Conservation (phyloP, 192 early-diverging fungal species). For the Oehlia diaphana region DNA sequence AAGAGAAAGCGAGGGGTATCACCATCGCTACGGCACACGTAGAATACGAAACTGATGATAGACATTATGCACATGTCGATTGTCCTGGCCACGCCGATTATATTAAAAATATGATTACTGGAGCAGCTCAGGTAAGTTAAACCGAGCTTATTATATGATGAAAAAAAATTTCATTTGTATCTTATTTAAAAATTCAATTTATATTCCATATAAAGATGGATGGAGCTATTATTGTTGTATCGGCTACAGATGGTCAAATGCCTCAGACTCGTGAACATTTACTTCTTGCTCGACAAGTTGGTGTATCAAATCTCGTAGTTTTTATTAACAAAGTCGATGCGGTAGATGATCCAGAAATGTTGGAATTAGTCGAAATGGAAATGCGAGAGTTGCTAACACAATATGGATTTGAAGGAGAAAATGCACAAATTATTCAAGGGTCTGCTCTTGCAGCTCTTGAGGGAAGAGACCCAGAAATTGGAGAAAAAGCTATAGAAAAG, state of each 20-base stretch:
- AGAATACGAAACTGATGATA: conserved; percentile 88
- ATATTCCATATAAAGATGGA: conserved; percentile 65
- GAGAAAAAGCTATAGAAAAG: conserved; percentile 84
- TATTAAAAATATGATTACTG: conserved; percentile 99
- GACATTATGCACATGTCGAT: conserved; percentile 97
- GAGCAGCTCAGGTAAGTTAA: conserved; percentile 81
- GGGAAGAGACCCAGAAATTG: conserved; percentile 86
- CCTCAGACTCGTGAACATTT: conserved; percentile 98
- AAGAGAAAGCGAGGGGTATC: conserved; percentile 97
- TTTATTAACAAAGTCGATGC: conserved; percentile 99
- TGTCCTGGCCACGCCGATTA: conserved; percentile 99
- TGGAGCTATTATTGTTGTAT: conserved; percentile 97
- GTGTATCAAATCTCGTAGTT: conserved; percentile 89
- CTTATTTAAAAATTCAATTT: background rate
- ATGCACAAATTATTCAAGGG: conserved; percentile 87
- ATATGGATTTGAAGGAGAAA: conserved; percentile 93
- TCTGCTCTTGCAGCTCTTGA: conserved; percentile 96
- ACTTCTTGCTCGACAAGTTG: conserved; percentile 94
- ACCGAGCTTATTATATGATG: background rate
- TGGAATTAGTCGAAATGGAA: conserved; percentile 99
- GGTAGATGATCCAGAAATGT: conserved; percentile 94
- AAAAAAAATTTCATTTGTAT: background rate
- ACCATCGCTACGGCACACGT: conserved; percentile 97
- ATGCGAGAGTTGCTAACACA: conserved; percentile 92
- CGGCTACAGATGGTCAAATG: conserved; percentile 98